Base-by-base conservation (phyloP, 83 land plant genomes). In the Isoetes engelmannii region DNA sequence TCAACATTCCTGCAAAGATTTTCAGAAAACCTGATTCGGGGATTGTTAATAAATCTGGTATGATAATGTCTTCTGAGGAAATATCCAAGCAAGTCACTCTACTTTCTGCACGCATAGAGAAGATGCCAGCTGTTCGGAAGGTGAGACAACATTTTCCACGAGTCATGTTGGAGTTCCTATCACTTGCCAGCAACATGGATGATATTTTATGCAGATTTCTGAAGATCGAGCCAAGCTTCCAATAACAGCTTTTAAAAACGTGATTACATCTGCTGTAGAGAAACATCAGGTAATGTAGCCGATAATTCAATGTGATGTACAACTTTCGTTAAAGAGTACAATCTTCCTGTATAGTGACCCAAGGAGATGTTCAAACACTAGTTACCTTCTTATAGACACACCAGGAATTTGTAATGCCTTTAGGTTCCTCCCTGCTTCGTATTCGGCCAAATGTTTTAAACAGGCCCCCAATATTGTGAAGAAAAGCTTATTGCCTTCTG, bases 141-240 rank as follows among this genome's bases (percentile, higher is more conserved):
- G 98, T 93, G 66, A 20, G 65, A 19, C 44, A 53, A 56, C 13
- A 58, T 37, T 49, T 12, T 18, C 4, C 4, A 48, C 46, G 19
- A 41, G 43, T 60, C 7, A 18, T n/a, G 59, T 48, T 67, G 28
- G 18, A 57, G 69, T 6, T 57, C 37, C 48, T 28, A 51, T 49
- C 7, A 7, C 7, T 49, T 49, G 53, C 7, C 7, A 51, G 12
- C 54, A 12, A 15, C 54, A 51, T n/a, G 0, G 54, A 51, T 0
- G 54, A 51, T 51, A 3, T 5, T 41, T 54, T 12, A 10, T 20
- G 69, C 84, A 94, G 98, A 79, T 90, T 45, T 59, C 77, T 17
- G 82, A 83, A 69, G 79, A 76, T 48, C 88, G 89, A 68, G 77
- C 84, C 46, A 95, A 82, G 72, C 85, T 95, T 55, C 99, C 99